Conservation (phyloP, 2,329 filamentous ascomycete species). For the Botrytis medusae region DNA sequence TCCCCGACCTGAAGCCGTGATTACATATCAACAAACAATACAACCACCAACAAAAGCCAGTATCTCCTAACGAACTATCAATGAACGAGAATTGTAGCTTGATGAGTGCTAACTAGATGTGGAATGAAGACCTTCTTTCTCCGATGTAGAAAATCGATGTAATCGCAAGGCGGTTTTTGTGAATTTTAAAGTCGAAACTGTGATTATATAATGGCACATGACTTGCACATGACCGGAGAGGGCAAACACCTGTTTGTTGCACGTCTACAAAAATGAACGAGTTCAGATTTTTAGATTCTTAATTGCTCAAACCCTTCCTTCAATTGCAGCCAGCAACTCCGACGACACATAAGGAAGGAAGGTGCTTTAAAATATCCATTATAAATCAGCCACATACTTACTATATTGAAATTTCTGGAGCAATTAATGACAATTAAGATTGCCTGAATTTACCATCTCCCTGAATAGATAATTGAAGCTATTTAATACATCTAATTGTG, state of each 20-base stretch:
- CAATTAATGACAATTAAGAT: accelerated
- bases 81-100: neutral
- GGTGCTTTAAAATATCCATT: neutral
- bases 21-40: neutral
- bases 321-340: neutral
- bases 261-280: neutral
- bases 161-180: neutral
- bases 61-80: neutral
- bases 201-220: neutral
- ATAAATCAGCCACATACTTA: neutral
- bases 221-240: neutral
- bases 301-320: neutral
- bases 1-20: neutral
- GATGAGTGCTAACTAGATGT: neutral
- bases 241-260: neutral
- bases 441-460: neutral
- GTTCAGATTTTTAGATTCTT: too few relatives aligned
- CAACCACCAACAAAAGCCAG: neutral
- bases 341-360: too few relatives aligned
- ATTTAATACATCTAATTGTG: neutral
- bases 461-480: neutral
- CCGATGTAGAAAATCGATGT: neutral
- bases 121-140: neutral
- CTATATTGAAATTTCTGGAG: neutral
- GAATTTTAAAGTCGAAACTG: accelerated